Conservation (phyloP, 208 protist species). For the Acanthamoeba sp. region DNA sequence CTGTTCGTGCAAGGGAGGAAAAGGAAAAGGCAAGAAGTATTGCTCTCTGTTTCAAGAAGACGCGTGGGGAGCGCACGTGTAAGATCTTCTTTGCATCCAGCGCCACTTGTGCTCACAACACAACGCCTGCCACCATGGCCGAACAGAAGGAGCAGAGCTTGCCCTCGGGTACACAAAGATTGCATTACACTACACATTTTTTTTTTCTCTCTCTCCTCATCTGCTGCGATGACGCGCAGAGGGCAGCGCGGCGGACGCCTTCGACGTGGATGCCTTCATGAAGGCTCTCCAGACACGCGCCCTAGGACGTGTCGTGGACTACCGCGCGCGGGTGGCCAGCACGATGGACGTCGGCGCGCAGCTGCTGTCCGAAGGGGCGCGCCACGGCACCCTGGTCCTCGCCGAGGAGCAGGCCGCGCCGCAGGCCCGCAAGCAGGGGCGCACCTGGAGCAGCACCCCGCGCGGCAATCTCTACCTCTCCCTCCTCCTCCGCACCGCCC, state of each 20-base stretch:
- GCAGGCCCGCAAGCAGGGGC: slow-evolving; percentile 27
- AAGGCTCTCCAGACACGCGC: not conserved
- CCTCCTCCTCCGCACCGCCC: slow-evolving; percentile 4
- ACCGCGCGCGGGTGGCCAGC: not conserved
- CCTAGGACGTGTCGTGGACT: not conserved
- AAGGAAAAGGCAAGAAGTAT: not conserved
- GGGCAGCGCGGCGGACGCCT: not conserved
- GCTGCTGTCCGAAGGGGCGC: not conserved
- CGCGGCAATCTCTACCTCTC: slow-evolving; percentile 15
- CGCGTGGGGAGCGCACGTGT: too few relatives aligned
- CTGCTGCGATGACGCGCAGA: not conserved
- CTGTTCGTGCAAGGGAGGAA: not conserved
- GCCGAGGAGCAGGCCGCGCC: slow-evolving; percentile 18
- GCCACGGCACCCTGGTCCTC: not conserved
- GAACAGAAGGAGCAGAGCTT: slow-evolving; percentile 30
- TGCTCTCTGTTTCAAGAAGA: too few relatives aligned
- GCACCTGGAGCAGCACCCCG: slow-evolving; percentile 18
- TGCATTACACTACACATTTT: too few relatives aligned
- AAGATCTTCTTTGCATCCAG: too few relatives aligned
- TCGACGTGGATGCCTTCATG: not conserved
- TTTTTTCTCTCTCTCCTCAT: too few relatives aligned
- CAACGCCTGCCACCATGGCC: not conserved
- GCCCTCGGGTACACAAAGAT: not conserved
- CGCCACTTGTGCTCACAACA: too few relatives aligned
- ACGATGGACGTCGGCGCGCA: slow-evolving; percentile 39